Conservation (phyloP, 306 rosid genomes). For the Trifolium subterraneum region DNA sequence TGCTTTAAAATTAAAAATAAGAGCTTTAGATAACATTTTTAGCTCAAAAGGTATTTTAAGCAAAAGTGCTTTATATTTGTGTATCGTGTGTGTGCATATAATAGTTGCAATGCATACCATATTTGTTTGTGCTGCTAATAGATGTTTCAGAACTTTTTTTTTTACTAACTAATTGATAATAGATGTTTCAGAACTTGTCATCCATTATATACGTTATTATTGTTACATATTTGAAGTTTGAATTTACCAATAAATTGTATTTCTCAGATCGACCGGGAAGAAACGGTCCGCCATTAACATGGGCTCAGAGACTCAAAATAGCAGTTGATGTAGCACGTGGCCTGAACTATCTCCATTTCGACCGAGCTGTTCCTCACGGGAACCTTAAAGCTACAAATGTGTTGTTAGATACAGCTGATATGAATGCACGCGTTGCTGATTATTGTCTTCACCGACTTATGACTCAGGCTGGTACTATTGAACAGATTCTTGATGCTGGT, state of each 20-base stretch:
- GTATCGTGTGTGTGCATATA: not conserved
- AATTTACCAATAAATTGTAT: slow-evolving; percentile 28
- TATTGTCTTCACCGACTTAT: slow-evolving; percentile 98
- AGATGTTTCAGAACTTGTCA: not conserved
- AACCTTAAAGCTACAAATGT: slow-evolving; percentile 93
- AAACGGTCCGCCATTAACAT: slow-evolving; percentile 77
- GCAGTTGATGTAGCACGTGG: slow-evolving; percentile 99
- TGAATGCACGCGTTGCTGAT: slow-evolving; percentile 94
- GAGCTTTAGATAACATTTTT: not conserved
- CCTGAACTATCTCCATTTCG: slow-evolving; percentile 99
- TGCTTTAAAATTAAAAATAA: not conserved
- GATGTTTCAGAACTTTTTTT: slow-evolving; percentile 8
- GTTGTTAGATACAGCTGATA: slow-evolving; percentile 82
- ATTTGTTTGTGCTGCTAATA: slow-evolving; percentile 12
- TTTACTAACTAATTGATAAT: too few relatives aligned
- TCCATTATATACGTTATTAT: slow-evolving; percentile 1
- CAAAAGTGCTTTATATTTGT: too few relatives aligned
- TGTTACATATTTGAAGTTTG: slow-evolving; percentile 30
- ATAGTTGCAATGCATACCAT: slow-evolving; percentile 21
- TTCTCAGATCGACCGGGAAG: slow-evolving; percentile 94
- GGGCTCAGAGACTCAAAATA: slow-evolving; percentile 94
- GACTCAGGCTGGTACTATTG: slow-evolving; percentile 95
- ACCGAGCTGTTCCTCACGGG: slow-evolving; percentile 98
- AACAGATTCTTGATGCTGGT: slow-evolving; percentile 97
- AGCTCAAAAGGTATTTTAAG: not conserved